Conservation (phyloP, 78 protist species). For the Pigoraptor vietnamica region DNA sequence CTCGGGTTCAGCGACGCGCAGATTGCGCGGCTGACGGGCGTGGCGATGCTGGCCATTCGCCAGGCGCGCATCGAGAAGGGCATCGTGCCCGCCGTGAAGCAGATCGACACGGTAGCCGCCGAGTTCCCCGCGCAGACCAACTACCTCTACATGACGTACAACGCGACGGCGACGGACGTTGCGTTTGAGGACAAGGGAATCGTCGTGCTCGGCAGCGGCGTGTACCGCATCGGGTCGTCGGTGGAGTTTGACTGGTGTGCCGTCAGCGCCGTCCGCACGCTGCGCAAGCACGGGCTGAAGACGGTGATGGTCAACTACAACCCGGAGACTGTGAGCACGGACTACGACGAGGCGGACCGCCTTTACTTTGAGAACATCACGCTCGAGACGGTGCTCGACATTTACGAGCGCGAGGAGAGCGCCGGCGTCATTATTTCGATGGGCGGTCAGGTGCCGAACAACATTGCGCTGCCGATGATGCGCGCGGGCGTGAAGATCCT, state of each 20-base stretch:
- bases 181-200: conserved; percentile 37
- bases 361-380: conserved; percentile 88
- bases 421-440: conserved; percentile 70
- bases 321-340: conserved; percentile 97
- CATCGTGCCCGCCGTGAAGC: conserved; percentile 85
- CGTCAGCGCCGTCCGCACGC: conserved; percentile 70
- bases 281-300: conserved; percentile 67
- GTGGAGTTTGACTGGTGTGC: conserved; percentile 85
- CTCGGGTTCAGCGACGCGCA: conserved; percentile 82
- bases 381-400: conserved; percentile 77
- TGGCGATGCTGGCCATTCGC: conserved; percentile 66
- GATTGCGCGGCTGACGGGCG: conserved; percentile 47
- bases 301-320: conserved; percentile 95
- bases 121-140: conserved; percentile 93
- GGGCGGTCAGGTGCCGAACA: conserved; percentile 95
- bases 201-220: conserved; percentile 88
- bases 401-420: conserved; percentile 60
- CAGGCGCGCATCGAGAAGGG: conserved; percentile 25
- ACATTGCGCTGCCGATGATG: conserved; percentile 72
- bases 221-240: conserved; percentile 84
- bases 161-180: conserved; percentile 75
- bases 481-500: conserved; percentile 57
- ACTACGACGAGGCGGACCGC: conserved; percentile 86
- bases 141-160: conserved; percentile 92
- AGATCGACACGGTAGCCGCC: conserved; percentile 94